Evolutionary conservation across 371 early-diverging fungal genomes (phyloP), one percentile per base, ranked within the genome.

Genomic region (Rhizomucor pusillus): DNA sequence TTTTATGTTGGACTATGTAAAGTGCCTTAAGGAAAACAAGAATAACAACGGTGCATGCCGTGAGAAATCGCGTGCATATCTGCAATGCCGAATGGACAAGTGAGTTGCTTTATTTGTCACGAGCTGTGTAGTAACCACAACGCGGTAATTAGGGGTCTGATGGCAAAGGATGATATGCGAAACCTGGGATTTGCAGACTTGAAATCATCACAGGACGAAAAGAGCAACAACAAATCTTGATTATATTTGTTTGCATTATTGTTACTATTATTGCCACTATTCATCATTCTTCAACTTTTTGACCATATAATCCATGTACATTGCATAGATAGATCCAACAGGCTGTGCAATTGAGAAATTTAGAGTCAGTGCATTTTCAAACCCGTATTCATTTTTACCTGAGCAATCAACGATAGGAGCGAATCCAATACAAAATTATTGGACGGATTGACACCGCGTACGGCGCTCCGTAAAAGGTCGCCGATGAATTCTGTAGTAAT

Each of bases 71-170:
- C 78, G 80, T 56, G 68, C 70, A 4, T 91, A 91, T 59, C 70
- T 93, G 24, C 75, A 83, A 70, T 93, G 93, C 59, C 82, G 93
- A 20, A 93, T 93, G 93, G 81, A 89, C 45, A 84, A 80, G 90
- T 89, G 76, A 62, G 71, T 29, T 11, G 29, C 19, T 47, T 9
- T 37, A 14, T 37, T 9, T 37, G 37, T 37, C n/a, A n/a, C n/a
- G n/a, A n/a, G n/a, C n/a, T n/a, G n/a, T n/a, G n/a, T n/a, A n/a
- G n/a, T n/a, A n/a, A n/a, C n/a, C n/a, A n/a, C n/a, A n/a, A 22
- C 7, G 39, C 1, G 48, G 12, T 10, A 12, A 24, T 12, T 44
- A 22, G 86, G 44, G 85, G 83, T 0, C 66, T 90, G 34, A 90
- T 90, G 90, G 82, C 69, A 10, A 69, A 64, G 52, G 88, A 90